These are phyloP conservation scores for Colletotrichum sidae DNA, from an alignment of 2,329 filamentous ascomycete species.

Conservation along the genomic window DNA sequence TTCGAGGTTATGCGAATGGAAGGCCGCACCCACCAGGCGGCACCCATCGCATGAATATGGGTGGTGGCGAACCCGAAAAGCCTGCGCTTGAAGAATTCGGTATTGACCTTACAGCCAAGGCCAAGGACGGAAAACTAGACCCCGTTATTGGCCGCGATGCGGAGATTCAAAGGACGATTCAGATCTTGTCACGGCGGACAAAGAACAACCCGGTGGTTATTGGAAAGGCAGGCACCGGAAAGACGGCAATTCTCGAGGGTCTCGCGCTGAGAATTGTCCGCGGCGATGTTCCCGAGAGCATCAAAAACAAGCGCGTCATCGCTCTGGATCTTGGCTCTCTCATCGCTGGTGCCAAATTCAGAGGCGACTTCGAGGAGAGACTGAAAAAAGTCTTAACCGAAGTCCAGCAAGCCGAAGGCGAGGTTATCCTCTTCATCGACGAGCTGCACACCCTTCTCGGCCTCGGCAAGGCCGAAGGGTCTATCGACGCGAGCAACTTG, in stretches of 20 bases:
- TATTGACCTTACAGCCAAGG: conserved; percentile 86
- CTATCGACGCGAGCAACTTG: conserved; percentile 95
- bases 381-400: conserved; percentile 92
- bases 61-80: conserved; percentile 80
- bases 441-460: conserved; percentile 93
- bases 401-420: conserved; percentile 87
- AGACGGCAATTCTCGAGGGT: conserved; percentile 93
- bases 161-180: conserved; percentile 94
- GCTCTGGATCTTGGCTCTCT: conserved; percentile 89
- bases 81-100: conserved; percentile 91
- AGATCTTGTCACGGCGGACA: conserved; percentile 89
- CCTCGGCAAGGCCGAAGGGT: conserved; percentile 93
- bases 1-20: conserved; percentile 74
- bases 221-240: conserved; percentile 89
- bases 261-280: conserved; percentile 89
- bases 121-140: conserved; percentile 90
- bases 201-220: conserved; percentile 98
- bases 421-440: conserved; percentile 94
- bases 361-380: conserved; percentile 95
- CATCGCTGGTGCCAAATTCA: conserved; percentile 94
- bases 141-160: conserved; percentile 93
- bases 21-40: conserved; percentile 89
- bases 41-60: conserved; percentile 92
- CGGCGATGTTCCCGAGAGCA: conserved; percentile 93
- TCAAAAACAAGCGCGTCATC: conserved; percentile 93